Base-by-base conservation (phyloP, 2,329 filamentous ascomycete genomes). In the Raffaelea arxii region DNA sequence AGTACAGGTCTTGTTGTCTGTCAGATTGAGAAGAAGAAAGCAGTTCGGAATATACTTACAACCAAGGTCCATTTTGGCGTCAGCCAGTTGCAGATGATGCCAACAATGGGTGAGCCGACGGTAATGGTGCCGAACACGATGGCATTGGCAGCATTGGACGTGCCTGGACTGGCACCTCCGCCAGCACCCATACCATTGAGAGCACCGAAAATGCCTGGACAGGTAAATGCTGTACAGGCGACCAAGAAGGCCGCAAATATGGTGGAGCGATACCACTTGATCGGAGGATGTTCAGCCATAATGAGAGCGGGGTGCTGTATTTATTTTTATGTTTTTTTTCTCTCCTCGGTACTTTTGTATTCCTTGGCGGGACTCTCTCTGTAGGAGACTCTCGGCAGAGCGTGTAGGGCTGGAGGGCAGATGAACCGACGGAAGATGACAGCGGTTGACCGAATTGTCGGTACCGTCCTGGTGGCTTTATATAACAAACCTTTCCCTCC, bases 151-250 rank as follows among this genome's bases (percentile, higher is more conserved):
- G 48, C 48, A 24, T 49, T 49, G 9, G 48, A 49, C 4, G 25
- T 42, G 27, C 44, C 44, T 18, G 41, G 27, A 18, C 27, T 44
- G 14, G 48, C 48, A 22, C 48, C 48, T 6, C 56, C 56, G 30
- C 45, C 55, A 25, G 52, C 54, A 43, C 56, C 56, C 45, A 58
- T 50, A 25, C 56, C 56, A 10, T 51, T 51, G 11, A 58, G 49
- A 21, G 56, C 54, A 42, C 57, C 56, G 43, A 52, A 58, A 46
- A 58, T 58, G 21, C 56, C 56, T 0, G 55, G 54, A 38, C 55
- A 58, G 21, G 50, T 47, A 22, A 51, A 84, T 58, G 48, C 48
- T 1, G 48, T 49, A 14, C 36, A 41, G 16, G 48, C 41, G 11
- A 49, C 48, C 30, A 49, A 32, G 21, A 35, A 6, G 19, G 46